phyloP scores from a whole-genome alignment of 768 basidiomycete species.

The Xerocomellus intermedius region DNA sequence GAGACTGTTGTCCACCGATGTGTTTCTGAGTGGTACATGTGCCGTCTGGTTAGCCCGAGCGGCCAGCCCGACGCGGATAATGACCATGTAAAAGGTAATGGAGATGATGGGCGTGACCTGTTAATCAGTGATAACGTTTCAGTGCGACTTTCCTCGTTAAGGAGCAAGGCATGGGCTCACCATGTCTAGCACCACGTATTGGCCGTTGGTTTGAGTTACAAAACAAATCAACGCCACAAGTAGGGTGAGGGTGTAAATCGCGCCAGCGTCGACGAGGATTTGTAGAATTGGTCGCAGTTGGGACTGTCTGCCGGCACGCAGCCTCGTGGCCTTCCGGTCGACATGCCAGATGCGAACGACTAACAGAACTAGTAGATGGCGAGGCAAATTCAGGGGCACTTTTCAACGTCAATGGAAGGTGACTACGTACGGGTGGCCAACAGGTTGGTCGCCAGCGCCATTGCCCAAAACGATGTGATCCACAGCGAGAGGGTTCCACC shows the following conservation, averaged over 20 bases:
- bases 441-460: neutral
- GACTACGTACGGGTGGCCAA: neutral
- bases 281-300: neutral
- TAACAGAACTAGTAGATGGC: neutral
- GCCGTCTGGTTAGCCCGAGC: neutral
- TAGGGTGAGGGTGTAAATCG: neutral
- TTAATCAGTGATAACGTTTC: neutral
- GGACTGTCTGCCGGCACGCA: neutral
- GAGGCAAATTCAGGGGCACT: neutral
- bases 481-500: constrained; percentile 21
- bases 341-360: neutral
- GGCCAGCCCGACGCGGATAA: neutral
- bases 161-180: neutral
- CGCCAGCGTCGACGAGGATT: neutral
- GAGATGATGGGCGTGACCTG: neutral
- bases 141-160: neutral
- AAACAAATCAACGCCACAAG: neutral
- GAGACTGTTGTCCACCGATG: neutral
- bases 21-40: neutral
- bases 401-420: neutral
- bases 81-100: neutral
- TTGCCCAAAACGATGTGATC: constrained; percentile 10
- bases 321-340: neutral
- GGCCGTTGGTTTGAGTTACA: neutral
- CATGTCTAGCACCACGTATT: neutral